Conservation (phyloP, 2,329 filamentous ascomycete species). For the Aspergillus sp. region DNA sequence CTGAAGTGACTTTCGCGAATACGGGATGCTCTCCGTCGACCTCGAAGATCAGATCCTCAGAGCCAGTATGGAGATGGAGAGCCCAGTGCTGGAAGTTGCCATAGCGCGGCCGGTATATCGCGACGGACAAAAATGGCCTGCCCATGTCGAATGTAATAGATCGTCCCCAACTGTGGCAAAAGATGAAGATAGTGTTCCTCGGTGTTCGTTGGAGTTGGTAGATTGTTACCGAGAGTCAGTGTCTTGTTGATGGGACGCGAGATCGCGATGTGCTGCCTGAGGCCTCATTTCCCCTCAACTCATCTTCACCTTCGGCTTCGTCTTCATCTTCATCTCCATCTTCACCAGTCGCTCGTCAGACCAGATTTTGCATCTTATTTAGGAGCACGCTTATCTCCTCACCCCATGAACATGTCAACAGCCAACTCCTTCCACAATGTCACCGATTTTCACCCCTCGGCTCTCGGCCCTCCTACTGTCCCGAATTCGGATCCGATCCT, state of each 20-base stretch:
- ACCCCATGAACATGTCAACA: no score
- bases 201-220: neutral
- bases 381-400: no score
- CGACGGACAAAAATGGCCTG: slow-evolving; percentile 7
- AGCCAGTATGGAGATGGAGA: slow-evolving; percentile 19
- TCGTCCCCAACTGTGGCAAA: neutral
- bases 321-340: neutral
- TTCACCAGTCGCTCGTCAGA: no score
- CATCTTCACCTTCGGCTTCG: neutral
- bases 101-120: slow-evolving; percentile 16
- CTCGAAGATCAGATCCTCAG: slow-evolving; percentile 19
- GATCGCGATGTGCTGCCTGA: neutral
- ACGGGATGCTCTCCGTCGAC: slow-evolving; percentile 22
- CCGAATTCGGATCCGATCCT: no score
- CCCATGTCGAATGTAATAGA: neutral
- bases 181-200: neutral
- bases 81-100: slow-evolving; percentile 27
- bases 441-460: no score
- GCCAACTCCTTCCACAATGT: no score
- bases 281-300: neutral
- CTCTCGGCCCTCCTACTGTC: no score
- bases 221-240: neutral
- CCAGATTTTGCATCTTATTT: no score
- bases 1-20: slow-evolving; percentile 15
- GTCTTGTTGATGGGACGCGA: neutral